Percentiles rank a stretch among this genome's conserved stretches.
Evolutionary conservation across 1,284 basidiomycete species (phyloP).

Genomic region (Anthracocystis setariae): DNA sequence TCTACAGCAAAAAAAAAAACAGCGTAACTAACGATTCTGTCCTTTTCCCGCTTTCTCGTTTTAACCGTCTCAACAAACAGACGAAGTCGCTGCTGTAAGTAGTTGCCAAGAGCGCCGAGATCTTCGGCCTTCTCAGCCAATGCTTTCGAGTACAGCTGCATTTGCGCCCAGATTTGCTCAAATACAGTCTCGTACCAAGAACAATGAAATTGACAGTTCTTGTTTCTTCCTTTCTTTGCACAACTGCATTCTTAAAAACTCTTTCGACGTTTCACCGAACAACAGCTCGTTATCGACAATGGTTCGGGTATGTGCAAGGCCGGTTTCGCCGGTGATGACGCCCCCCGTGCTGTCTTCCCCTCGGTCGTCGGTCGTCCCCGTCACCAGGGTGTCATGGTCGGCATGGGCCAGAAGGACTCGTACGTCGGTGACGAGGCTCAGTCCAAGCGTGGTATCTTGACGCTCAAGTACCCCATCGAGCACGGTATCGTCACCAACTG

Average conservation of each 20-base stretch:
- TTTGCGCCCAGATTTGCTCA: not conserved
- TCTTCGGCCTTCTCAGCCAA: not conserved
- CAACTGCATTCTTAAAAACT: not conserved
- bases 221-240: constrained; percentile 1
- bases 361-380: constrained; percentile 86
- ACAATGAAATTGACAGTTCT: constrained; percentile 9
- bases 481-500: constrained; percentile 89
- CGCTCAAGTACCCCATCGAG: constrained; percentile 76
- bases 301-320: constrained; percentile 68
- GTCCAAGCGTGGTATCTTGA: constrained; percentile 93
- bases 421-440: constrained; percentile 81
- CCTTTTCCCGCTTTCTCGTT: not conserved
- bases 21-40: constrained; percentile 23
- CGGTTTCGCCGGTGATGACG: constrained; percentile 79
- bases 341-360: constrained; percentile 80
- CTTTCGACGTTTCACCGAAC: not conserved
- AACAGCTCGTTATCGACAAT: constrained; percentile 68
- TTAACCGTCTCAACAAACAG: constrained; percentile 24
- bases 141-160: not conserved
- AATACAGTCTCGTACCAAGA: not conserved
- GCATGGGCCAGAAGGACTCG: constrained; percentile 70
- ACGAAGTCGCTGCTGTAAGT: constrained; percentile 68
- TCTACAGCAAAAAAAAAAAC: too few relatives aligned
- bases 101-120: not conserved
- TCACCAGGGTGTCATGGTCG: constrained; percentile 89